Conservation (phyloP, 805 yeast species). For the Saturnispora besseyi region DNA sequence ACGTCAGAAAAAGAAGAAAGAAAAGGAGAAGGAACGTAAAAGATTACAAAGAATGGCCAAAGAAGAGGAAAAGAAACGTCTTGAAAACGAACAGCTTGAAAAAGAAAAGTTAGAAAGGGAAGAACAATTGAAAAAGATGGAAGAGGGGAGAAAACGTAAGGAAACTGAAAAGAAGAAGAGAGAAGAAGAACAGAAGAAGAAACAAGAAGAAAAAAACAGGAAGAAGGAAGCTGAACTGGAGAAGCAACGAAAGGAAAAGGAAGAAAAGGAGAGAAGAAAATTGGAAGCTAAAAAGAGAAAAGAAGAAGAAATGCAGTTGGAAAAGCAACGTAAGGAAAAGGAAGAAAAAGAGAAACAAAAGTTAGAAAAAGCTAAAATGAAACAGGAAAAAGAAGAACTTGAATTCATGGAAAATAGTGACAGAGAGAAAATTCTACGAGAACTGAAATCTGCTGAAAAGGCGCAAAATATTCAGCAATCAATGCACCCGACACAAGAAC, state of each 20-base stretch:
- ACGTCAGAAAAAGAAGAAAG: conserved; percentile 55
- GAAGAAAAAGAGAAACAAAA: conserved; percentile 2
- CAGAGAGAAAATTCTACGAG: not conserved
- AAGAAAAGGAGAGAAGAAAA: conserved; percentile 32
- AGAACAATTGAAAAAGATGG: conserved; percentile 34
- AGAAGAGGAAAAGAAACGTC: conserved; percentile 44
- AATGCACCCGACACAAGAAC: no score
- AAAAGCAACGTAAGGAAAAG: conserved; percentile 16
- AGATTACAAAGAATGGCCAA: conserved; percentile 50
- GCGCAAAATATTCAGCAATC: no score
- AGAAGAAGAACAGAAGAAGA: conserved; percentile 20
- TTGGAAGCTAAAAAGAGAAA: conserved; percentile 27
- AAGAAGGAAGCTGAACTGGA: conserved; percentile 33
- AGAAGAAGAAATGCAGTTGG: conserved; percentile 28
- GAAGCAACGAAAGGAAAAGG: conserved; percentile 27
- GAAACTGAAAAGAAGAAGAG: conserved; percentile 34
- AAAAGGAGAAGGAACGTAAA: conserved; percentile 64
- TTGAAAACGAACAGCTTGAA: conserved; percentile 45
- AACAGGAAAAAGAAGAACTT: not conserved
- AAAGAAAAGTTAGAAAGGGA: conserved; percentile 33
- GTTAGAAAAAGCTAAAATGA: conserved; percentile 4
- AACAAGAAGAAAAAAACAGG: conserved; percentile 31
- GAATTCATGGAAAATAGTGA: not conserved
- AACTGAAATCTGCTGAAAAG: not conserved
- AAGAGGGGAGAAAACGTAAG: conserved; percentile 39